Conservation (phyloP, 2,329 filamentous ascomycete genomes). For the Penicillium sp. region DNA sequence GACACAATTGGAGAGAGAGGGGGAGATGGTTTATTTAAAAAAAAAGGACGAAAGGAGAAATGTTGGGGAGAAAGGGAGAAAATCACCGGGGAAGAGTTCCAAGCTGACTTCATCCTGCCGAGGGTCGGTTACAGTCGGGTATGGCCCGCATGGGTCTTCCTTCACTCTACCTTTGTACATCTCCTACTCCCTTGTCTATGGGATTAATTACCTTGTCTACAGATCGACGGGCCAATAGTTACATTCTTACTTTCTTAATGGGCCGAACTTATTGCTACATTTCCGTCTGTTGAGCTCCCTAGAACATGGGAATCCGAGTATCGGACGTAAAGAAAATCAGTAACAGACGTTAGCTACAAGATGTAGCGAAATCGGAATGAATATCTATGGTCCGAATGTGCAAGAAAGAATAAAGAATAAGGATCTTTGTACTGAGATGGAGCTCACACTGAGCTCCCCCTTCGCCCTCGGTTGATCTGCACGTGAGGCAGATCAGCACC, state of each 20-base stretch:
- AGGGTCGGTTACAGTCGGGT: slow-evolving; percentile 29
- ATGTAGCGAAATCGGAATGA: slow-evolving; percentile 5
- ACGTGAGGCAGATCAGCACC: slow-evolving; percentile 6
- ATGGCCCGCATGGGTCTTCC: background rate
- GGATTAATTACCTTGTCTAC: background rate
- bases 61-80: slow-evolving; percentile 9
- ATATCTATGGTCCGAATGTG: background rate
- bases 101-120: slow-evolving; percentile 26
- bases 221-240: background rate
- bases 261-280: background rate
- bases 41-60: slow-evolving; percentile 8
- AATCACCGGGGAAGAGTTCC: slow-evolving; percentile 9
- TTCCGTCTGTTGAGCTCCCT: background rate
- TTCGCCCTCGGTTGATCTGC: slow-evolving; percentile 5
- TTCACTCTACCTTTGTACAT: background rate
- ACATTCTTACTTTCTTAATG: background rate
- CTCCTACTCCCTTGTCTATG: background rate
- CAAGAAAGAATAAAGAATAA: background rate
- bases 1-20: background rate
- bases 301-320: background rate
- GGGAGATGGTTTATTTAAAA: slow-evolving; percentile 13
- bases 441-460: background rate
- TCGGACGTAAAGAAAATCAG: background rate
- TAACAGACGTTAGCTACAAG: background rate
- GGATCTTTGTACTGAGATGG: background rate